A percentile compares a stretch with the other conserved stretches of the same genome.
Conservation (phyloP, 83 land plant genomes). For the Larix sibirica region DNA sequence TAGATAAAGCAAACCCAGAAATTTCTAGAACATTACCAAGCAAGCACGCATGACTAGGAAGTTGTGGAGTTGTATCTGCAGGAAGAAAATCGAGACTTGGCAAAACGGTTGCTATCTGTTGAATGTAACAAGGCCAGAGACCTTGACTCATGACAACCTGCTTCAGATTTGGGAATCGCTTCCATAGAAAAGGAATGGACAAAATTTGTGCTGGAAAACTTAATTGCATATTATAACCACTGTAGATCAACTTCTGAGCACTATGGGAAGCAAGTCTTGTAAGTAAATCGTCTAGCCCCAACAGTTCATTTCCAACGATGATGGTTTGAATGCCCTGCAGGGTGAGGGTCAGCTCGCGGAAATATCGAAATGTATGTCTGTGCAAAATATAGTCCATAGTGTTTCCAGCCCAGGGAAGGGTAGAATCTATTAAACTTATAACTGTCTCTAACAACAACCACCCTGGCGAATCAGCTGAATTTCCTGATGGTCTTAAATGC, state of each 20-base stretch:
- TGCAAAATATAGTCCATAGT: conserved; percentile 55
- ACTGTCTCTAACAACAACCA: conserved; percentile 60
- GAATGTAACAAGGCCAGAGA: conserved; percentile 55
- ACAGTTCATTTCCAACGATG: neutral
- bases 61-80: conserved; percentile 41
- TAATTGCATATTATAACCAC: conserved; percentile 31
- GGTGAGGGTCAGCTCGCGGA: conserved; percentile 63
- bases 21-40: conserved; percentile 85
- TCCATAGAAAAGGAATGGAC: conserved; percentile 85
- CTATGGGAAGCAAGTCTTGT: conserved; percentile 43
- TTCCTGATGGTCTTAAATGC: conserved; percentile 29
- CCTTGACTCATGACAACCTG: conserved; percentile 62
- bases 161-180: conserved; percentile 59
- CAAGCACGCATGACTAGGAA: conserved; percentile 79
- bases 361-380: conserved; percentile 38
- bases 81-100: conserved; percentile 44
- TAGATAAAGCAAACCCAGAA: conserved; percentile 55
- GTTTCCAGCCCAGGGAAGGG: conserved; percentile 69
- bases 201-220: conserved; percentile 80
- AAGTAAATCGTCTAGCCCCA: conserved; percentile 60
- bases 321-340: conserved; percentile 18
- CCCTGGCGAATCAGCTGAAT: conserved; percentile 25
- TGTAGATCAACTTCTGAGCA: conserved; percentile 35
- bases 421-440: conserved; percentile 41
- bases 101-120: conserved; percentile 61